Conservation (phyloP, 2,329 filamentous ascomycete genomes). For the Clarireedia homoeocarpa region DNA sequence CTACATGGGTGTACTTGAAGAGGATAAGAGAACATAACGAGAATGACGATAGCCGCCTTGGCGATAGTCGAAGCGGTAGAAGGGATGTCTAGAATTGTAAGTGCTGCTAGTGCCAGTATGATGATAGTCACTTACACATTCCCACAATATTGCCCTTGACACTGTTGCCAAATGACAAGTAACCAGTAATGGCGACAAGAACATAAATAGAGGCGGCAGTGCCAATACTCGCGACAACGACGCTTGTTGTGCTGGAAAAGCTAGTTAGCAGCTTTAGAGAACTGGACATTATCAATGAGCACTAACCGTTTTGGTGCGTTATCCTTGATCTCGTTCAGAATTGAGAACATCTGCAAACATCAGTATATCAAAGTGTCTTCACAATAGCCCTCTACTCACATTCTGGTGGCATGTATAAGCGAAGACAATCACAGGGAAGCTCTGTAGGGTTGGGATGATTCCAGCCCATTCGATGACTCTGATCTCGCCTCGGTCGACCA, state of each 20-base stretch:
- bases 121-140: constrained; percentile 59
- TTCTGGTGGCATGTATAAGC: constrained; percentile 99
- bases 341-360: constrained; percentile 81
- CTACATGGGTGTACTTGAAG: constrained; percentile 93
- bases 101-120: background rate
- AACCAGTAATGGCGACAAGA: constrained; percentile 88
- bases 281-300: background rate
- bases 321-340: constrained; percentile 87
- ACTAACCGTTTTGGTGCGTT: constrained; percentile 56
- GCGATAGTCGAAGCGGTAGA: constrained; percentile 83
- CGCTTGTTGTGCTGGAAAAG: constrained; percentile 57
- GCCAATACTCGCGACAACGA: constrained; percentile 79
- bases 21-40: constrained; percentile 94
- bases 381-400: constrained; percentile 39
- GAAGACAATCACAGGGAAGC: constrained; percentile 92
- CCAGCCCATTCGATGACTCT: constrained; percentile 73
- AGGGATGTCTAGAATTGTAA: constrained; percentile 46
- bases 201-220: constrained; percentile 82
- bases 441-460: constrained; percentile 69
- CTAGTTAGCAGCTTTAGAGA: background rate
- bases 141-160: constrained; percentile 89
- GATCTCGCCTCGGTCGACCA: constrained; percentile 65
- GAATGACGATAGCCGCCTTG: constrained; percentile 87
- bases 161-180: constrained; percentile 87
- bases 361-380: constrained; percentile 16